phyloP scores from a whole-genome alignment of 2,329 filamentous ascomycete species.

The Beauveria scarabaeidicola region DNA sequence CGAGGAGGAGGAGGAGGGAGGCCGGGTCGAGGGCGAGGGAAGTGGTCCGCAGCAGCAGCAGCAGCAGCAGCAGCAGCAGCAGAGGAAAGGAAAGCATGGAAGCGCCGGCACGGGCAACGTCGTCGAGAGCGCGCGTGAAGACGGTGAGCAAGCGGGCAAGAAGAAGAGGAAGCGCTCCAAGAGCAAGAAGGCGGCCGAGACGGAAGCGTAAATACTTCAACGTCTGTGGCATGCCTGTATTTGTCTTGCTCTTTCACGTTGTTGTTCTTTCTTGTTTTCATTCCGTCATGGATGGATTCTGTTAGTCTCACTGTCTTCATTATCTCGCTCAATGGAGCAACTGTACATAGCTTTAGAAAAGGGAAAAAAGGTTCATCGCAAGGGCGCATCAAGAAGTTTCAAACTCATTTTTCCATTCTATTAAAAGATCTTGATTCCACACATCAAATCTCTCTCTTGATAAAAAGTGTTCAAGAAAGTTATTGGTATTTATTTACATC shows the following conservation, averaged over 20 bases:
- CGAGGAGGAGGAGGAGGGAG: conserved; percentile 22
- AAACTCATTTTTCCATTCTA: neutral
- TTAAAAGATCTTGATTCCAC: no score
- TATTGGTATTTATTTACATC: neutral
- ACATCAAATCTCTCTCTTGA: neutral
- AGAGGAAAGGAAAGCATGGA: conserved; percentile 18
- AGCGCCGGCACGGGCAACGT: neutral
- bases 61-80: conserved; percentile 11
- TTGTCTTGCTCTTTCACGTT: neutral
- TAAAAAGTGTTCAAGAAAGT: neutral
- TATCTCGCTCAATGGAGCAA: neutral
- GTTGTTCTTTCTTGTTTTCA: neutral
- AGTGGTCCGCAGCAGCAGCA: neutral
- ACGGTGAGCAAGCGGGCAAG: conserved; percentile 16
- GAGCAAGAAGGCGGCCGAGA: conserved; percentile 31
- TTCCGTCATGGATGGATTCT: neutral
- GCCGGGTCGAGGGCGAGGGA: neutral
- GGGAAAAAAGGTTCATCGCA: neutral
- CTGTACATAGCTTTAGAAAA: neutral
- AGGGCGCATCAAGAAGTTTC: neutral
- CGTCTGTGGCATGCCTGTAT: neutral
- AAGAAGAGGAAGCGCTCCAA: conserved; percentile 44
- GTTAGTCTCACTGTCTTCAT: neutral
- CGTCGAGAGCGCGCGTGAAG: conserved; percentile 16
- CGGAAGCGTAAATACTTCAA: conserved; percentile 17